These are phyloP conservation scores for Sparassis latifolia DNA, from an alignment of 1,284 basidiomycete species.

Conservation along the genomic window DNA sequence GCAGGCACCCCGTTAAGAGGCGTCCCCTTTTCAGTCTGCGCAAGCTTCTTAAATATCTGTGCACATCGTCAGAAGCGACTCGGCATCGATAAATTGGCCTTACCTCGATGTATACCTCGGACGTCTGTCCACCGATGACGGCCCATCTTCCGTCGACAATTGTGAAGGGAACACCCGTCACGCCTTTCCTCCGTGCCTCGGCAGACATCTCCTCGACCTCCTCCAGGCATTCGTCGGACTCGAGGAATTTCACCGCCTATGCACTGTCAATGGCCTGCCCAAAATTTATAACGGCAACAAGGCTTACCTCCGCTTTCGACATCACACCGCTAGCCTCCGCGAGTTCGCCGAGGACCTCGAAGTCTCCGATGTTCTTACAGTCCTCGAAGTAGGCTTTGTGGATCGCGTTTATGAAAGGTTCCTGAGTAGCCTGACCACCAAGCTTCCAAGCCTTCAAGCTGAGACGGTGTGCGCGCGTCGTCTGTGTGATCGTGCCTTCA, in stretches of 20 bases:
- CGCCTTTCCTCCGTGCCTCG: slow-evolving; percentile 61
- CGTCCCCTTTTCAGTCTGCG: slow-evolving; percentile 11
- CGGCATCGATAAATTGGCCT: slow-evolving; percentile 12
- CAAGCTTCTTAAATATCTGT: slow-evolving; percentile 32
- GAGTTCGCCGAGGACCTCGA: slow-evolving; percentile 51
- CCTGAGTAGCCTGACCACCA: slow-evolving; percentile 61
- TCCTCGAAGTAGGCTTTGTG: slow-evolving; percentile 67
- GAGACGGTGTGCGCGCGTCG: slow-evolving; percentile 67
- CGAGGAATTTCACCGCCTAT: slow-evolving; percentile 48
- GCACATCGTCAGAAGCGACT: neutral
- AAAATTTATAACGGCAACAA: neutral
- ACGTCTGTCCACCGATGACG: slow-evolving; percentile 66
- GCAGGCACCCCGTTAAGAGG: slow-evolving; percentile 1
- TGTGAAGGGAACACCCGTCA: slow-evolving; percentile 76
- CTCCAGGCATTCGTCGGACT: slow-evolving; percentile 58
- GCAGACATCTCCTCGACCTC: slow-evolving; percentile 66
- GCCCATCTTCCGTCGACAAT: slow-evolving; percentile 79
- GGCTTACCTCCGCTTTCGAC: slow-evolving; percentile 51
- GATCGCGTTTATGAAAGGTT: slow-evolving; percentile 47
- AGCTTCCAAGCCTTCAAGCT: slow-evolving; percentile 63
- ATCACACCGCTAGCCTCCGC: slow-evolving; percentile 58
- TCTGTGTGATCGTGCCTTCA: slow-evolving; percentile 56
- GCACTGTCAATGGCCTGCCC: neutral
- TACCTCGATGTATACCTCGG: slow-evolving; percentile 69
- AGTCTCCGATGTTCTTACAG: slow-evolving; percentile 56